Evolutionary conservation across 78 protist species (phyloP).

Genomic region (Parvularia atlantis): DNA sequence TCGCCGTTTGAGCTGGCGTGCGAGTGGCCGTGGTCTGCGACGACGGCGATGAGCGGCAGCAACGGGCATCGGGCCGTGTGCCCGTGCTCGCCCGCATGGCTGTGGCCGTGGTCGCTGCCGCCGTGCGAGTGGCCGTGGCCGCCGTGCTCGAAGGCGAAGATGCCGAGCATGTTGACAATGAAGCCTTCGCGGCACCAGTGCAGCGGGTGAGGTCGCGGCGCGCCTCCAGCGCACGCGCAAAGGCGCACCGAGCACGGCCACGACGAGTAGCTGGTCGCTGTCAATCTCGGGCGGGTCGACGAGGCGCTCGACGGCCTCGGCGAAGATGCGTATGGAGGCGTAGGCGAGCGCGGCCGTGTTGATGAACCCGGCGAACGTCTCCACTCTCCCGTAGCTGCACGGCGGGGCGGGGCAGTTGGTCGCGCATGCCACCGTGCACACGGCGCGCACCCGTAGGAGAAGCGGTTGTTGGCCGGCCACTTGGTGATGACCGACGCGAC

Average conservation of each 20-base stretch:
- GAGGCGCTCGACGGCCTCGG: slow-evolving; percentile 37
- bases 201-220: too few relatives aligned
- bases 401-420: too few relatives aligned
- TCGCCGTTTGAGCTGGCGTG: too few relatives aligned
- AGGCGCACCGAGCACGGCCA: slow-evolving; percentile 34
- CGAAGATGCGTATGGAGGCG: slow-evolving; percentile 3
- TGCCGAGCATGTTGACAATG: slow-evolving; percentile 35
- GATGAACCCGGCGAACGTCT: slow-evolving; percentile 28
- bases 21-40: too few relatives aligned
- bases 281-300: slow-evolving; percentile 29
- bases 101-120: background rate
- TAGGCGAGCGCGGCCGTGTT: slow-evolving; percentile 27
- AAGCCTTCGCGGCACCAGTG: too few relatives aligned
- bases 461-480: background rate
- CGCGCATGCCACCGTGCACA: too few relatives aligned
- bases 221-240: too few relatives aligned
- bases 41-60: too few relatives aligned
- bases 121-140: slow-evolving; percentile 5
- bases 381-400: slow-evolving; percentile 29
- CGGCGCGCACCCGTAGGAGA: slow-evolving; percentile 38
- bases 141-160: slow-evolving; percentile 19
- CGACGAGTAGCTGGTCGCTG: slow-evolving; percentile 13
- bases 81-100: background rate
- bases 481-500: slow-evolving; percentile 7
- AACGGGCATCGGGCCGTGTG: too few relatives aligned